Evolutionary conservation across 2,329 filamentous ascomycete species (phyloP), one percentile per base, ranked within the genome.

Genomic region (Aspergillus sojae): DNA sequence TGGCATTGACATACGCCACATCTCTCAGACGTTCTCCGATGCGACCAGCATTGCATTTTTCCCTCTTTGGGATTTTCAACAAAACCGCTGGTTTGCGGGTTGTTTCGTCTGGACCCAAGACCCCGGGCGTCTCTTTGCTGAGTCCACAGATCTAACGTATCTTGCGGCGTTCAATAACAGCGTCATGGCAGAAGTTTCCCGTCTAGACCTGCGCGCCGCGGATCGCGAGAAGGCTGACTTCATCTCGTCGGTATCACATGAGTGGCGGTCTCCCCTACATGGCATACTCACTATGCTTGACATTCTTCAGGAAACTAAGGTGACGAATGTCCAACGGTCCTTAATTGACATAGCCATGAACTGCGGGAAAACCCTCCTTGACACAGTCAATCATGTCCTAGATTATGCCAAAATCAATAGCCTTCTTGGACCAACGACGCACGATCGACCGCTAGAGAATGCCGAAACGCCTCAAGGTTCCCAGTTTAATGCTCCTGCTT

Each of bases 231-330:
- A 50, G 46, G 26, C 46, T 30, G 46, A 50, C 19, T 50, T 50
- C 9, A 50, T 50, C 7, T 50, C 46, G 6, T 50, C 46, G 14
- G 46, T 50, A 3, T 50, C 46, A 30, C 46, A 50, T 11, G 46
- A 50, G 26, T 50, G 46, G 46, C 26, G 46, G 19, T 50, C 46
- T 30, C 46, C 46, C 23, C 46, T 50, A 2, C 46, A 50, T 30
- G 46, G 46, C 6, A 50, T 50, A 50, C 46, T 50, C 46, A 50
- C 46, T 11, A 50, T 50, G 46, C 46, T 50, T 50, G 46, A 50
- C 10, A 19, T 50, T 9, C 23, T 50, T 10, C 26, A 50, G n/a
- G 46, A 50, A 7, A 50, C 26, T 3, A 30, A 50, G 16, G 16
- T 50, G 14, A 30, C 46, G 3, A 50, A 11, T 30, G 23, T 30